These are phyloP conservation scores for Neofusicoccum ribis DNA, from an alignment of 2,329 filamentous ascomycete species.

Conservation along the genomic window DNA sequence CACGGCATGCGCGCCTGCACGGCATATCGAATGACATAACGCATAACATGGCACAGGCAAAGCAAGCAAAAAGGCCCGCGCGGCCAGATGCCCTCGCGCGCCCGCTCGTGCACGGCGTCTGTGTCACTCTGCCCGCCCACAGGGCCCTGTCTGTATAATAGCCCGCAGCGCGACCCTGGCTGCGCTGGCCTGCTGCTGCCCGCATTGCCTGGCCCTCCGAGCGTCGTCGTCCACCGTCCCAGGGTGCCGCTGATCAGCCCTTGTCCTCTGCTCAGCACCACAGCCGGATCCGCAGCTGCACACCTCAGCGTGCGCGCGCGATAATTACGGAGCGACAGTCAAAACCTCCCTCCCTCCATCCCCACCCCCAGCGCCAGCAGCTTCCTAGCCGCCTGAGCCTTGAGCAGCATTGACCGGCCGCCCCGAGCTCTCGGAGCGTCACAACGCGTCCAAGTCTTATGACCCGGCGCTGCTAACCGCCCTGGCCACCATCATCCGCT, in stretches of 20 bases:
- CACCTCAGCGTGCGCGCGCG: slow-evolving; percentile 9
- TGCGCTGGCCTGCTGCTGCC: neutral
- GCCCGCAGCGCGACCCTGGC: neutral
- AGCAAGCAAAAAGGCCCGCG: slow-evolving; percentile 3
- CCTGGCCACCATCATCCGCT: slow-evolving; percentile 13
- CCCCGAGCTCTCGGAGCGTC: slow-evolving; percentile 18
- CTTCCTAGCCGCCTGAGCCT: neutral
- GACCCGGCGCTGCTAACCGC: slow-evolving; percentile 18
- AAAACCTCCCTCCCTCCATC: slow-evolving; percentile 8
- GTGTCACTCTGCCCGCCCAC: neutral
- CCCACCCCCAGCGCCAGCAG: slow-evolving; percentile 15
- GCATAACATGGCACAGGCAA: slow-evolving; percentile 7
- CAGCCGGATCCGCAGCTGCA: slow-evolving; percentile 13
- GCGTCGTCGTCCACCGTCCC: neutral
- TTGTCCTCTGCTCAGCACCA: neutral
- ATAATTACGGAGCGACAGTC: slow-evolving; percentile 14
- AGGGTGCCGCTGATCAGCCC: slow-evolving; percentile 9
- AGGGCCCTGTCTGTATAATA: neutral
- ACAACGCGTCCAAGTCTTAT: slow-evolving; percentile 1
- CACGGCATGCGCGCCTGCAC: neutral
- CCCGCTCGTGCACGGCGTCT: slow-evolving; percentile 7
- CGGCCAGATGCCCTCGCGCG: slow-evolving; percentile 2
- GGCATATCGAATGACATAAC: slow-evolving; percentile 5
- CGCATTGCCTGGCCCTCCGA: neutral
- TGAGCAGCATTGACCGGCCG: slow-evolving; percentile 16